Conservation (phyloP, 306 rosid genomes). For the Dryas drummondii region DNA sequence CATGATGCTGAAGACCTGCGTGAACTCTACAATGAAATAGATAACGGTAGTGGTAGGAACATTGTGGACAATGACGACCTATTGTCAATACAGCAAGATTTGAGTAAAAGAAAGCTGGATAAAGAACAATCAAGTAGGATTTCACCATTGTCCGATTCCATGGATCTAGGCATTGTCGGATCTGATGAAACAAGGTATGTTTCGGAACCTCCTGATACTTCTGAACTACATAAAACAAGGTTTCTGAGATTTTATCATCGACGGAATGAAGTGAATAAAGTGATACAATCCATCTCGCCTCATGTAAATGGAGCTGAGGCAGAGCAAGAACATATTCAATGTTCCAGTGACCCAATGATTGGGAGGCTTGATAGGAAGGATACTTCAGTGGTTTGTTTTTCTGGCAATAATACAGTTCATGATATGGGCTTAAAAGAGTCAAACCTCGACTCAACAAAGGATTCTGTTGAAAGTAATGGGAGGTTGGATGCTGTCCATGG, state of each 20-base stretch:
- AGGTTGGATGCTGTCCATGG: slow-evolving; percentile 33
- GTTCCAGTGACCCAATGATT: slow-evolving; percentile 23
- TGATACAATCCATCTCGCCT: not conserved
- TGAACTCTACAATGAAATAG: slow-evolving; percentile 38
- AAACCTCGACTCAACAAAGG: slow-evolving; percentile 22
- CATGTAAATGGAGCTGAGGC: slow-evolving; percentile 14
- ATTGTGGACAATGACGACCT: slow-evolving; percentile 17
- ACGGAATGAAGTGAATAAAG: not conserved
- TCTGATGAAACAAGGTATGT: not conserved
- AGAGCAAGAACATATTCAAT: slow-evolving; percentile 32
- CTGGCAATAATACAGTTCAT: slow-evolving; percentile 22
- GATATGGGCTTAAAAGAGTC: slow-evolving; percentile 32
- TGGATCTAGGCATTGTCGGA: not conserved
- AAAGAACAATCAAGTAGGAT: slow-evolving; percentile 9
- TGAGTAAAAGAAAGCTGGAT: not conserved
- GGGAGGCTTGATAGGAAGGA: slow-evolving; percentile 16
- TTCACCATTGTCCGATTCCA: slow-evolving; percentile 5
- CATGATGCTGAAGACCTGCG: slow-evolving; percentile 41
- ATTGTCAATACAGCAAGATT: not conserved
- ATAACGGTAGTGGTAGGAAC: slow-evolving; percentile 16
- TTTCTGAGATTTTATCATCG: not conserved
- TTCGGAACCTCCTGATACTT: slow-evolving; percentile 3
- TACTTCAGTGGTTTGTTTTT: slow-evolving; percentile 18
- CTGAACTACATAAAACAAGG: not conserved
- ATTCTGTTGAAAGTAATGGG: slow-evolving; percentile 33